Evolutionary conservation across 2,329 filamentous ascomycete genomes (phyloP), one percentile per base, ranked within the genome.

Genomic region (Sporothrix pallida): DNA sequence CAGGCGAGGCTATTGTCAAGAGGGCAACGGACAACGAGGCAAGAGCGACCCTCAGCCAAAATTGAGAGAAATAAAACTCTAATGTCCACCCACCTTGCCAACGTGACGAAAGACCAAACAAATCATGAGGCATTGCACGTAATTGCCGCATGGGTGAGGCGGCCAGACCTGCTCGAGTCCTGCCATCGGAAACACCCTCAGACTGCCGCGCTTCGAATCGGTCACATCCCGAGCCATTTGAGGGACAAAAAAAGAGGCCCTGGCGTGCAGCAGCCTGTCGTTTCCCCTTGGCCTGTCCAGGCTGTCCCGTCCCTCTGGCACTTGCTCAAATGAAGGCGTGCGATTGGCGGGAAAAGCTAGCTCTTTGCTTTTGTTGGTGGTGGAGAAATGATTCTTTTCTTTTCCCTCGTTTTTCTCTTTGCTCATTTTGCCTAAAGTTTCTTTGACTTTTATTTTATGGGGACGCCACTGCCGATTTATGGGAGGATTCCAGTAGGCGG

Each of bases 321-420:
- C 72, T 73, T 52, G 65, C 42, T 58, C 72, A 46, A 65, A 70
- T 70, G 13, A 42, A 17, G 54, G 31, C 13, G 52, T 54, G 31
- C 31, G n/a, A 70, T 73, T 73, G 72, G 72, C 65, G 72, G 65
- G 46, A 63, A 70, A 62, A 44, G 54, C 37, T 62, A 48, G 52
- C n/a, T 52, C 12, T 69, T 23, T 52, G 23, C 13, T 44, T 56
- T 44, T 9, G 58, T 17, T 12, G 3, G 23, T 9, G 10, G 67
- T 52, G 67, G 46, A 54, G 67, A 52, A 46, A 17, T 23, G 26
- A 50, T 67, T 63, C 31, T 7, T 37, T 37, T 37, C 31, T 37
- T 37, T 37, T 37, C 31, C 37, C 37, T 44, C 20, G 7, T 31
- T 50, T 68, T 56, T 15, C 31, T 44, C 17, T 23, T 52, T 50